Evolutionary conservation across 2,329 filamentous ascomycete genomes (phyloP).

Genomic region (Aspergillus alliaceus): DNA sequence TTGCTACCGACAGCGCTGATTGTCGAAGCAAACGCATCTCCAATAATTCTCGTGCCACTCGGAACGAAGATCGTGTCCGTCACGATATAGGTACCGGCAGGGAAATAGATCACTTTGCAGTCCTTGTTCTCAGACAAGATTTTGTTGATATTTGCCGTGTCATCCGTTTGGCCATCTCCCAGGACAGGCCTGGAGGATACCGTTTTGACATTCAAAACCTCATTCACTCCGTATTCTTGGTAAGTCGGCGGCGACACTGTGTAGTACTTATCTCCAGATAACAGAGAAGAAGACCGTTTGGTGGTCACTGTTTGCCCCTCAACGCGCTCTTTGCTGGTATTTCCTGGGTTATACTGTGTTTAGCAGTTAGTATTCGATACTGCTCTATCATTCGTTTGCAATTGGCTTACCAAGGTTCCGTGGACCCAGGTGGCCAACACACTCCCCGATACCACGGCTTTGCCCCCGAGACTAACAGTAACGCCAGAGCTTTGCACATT

Average conservation of each 20-base stretch:
- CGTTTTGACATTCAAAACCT: conserved; percentile 50
- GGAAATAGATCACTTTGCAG: conserved; percentile 56
- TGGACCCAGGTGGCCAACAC: conserved; percentile 31
- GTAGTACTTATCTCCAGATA: conserved; percentile 40
- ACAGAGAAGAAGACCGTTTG: conserved; percentile 27
- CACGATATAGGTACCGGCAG: conserved; percentile 55
- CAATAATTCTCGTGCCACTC: conserved; percentile 51
- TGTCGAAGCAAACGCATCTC: conserved; percentile 52
- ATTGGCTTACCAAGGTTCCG: conserved; percentile 29
- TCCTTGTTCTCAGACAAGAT: conserved; percentile 34
- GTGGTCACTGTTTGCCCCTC: conserved; percentile 30
- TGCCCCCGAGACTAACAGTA: conserved; percentile 27
- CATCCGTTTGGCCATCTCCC: conserved; percentile 44
- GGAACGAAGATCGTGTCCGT: conserved; percentile 50
- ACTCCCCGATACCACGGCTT: conserved; percentile 19
- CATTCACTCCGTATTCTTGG: conserved; percentile 38
- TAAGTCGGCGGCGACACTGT: conserved; percentile 46
- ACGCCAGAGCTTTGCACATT: conserved; percentile 29
- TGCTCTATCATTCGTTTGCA: not conserved
- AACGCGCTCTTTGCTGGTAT: conserved; percentile 21
- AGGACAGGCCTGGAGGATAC: conserved; percentile 41
- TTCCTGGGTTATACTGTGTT: conserved; percentile 18
- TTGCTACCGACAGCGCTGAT: conserved; percentile 51
- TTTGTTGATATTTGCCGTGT: conserved; percentile 37
- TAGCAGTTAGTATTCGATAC: not conserved